Base-by-base conservation (phyloP, 768 basidiomycete genomes). In the Suillus paluster region DNA sequence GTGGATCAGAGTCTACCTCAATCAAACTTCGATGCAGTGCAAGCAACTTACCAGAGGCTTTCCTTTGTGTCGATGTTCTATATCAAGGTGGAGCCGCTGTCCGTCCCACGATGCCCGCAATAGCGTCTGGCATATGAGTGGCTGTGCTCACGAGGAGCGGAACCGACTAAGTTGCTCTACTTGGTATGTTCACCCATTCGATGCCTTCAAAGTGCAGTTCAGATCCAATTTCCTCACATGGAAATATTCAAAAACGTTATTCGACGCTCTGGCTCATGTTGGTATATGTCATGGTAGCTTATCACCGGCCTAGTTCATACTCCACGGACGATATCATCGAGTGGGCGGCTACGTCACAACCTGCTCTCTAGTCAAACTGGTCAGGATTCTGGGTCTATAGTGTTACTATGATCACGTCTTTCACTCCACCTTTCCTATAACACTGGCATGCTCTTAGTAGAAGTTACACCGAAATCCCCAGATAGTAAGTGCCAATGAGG, bases 11-110 rank as follows among this genome's bases (percentile, higher is more conserved):
- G 30, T 55, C 25, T 21, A 55, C 36, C 53, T 54, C 53, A 19
- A 55, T 55, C 54, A 55, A 55, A 55, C 23, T 39, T 55, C 54
- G 36, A 55, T 55, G 54, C 54, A 25, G 54, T 55, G 54, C 54
- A 55, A 27, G 54, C 54, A 55, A 17, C 23, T 55, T 27, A 39
- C 54, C 54, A 55, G 38, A 55, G 25, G 6, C 23, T 23, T 25
- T 11, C 38, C 54, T 55, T 55, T 55, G 38, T 39, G 23, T 55
- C 21, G 10, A 27, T 25, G 23, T 55, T 55, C 54, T 55, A 55
- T 39, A 55, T 39, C 25, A 10, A 55, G 38, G 38, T 39, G 38
- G 17, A 19, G 17, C 17, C 3, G 3, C 23, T 38, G 34, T 17
- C 10, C 36, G 23, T 55, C 54, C 34, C 52, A 53, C 52, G 34